A percentile compares a stretch with the other conserved stretches of the same genome.
phyloP scores from a whole-genome alignment of 2,329 filamentous ascomycete genomes.

The Monosporascus sp. region DNA sequence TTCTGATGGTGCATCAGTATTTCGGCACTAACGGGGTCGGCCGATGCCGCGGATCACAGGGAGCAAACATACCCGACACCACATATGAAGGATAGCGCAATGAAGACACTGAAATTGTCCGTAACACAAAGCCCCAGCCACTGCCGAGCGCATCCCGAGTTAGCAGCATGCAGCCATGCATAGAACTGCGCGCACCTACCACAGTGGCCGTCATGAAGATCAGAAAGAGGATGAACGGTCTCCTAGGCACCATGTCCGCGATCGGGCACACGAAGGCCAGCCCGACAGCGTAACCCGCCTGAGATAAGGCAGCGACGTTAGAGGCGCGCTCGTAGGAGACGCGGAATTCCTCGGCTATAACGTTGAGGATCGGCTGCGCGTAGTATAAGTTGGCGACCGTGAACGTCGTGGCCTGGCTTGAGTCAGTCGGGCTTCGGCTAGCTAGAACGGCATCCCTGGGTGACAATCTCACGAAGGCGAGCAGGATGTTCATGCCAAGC shows the following conservation, averaged over 20 bases:
- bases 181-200: slow-evolving; percentile 33
- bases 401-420: slow-evolving; percentile 39
- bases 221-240: slow-evolving; percentile 57
- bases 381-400: slow-evolving; percentile 69
- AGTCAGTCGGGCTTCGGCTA: not conserved
- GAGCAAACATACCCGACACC: slow-evolving; percentile 30
- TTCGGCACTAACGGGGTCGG: not conserved
- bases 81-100: slow-evolving; percentile 57
- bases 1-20: slow-evolving; percentile 31
- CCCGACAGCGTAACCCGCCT: slow-evolving; percentile 64
- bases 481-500: slow-evolving; percentile 63
- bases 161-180: not conserved
- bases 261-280: slow-evolving; percentile 62
- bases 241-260: slow-evolving; percentile 53
- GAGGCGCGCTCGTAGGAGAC: slow-evolving; percentile 56
- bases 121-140: slow-evolving; percentile 62
- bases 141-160: slow-evolving; percentile 14
- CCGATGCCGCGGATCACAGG: no score
- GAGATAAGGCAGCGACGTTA: slow-evolving; percentile 58
- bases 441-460: not conserved
- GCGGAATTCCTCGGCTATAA: slow-evolving; percentile 57
- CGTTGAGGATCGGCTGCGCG: slow-evolving; percentile 61
- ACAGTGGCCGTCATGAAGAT: slow-evolving; percentile 57
- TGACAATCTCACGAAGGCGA: slow-evolving; percentile 48
- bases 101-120: slow-evolving; percentile 51